Percentiles rank a stretch among this genome's conserved stretches.
Conservation (phyloP, 768 basidiomycete species). For the Omphalotus guepiniiformis region DNA sequence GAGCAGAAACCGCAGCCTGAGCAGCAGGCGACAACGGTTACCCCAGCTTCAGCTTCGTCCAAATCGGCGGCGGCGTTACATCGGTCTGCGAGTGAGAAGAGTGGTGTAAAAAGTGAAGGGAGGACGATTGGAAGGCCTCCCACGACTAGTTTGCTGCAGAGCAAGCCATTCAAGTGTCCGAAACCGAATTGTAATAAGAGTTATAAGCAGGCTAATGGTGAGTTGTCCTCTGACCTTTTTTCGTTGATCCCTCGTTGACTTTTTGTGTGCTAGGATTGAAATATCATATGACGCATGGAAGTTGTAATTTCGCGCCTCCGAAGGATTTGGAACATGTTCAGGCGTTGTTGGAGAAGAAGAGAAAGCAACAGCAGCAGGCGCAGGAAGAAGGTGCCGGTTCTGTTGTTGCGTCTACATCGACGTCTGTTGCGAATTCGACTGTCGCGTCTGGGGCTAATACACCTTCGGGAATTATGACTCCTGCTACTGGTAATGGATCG, state of each 20-base stretch:
- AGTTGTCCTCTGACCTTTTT: background rate
- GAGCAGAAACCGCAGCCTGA: background rate
- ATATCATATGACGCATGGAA: slow-evolving; percentile 91
- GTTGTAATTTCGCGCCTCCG: slow-evolving; percentile 89
- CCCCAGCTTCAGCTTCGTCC: too few species aligned
- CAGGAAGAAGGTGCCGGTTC: slow-evolving; percentile 7
- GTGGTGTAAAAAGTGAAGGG: background rate
- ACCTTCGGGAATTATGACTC: slow-evolving; percentile 5
- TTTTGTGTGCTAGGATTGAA: slow-evolving; percentile 59
- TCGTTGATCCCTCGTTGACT: background rate
- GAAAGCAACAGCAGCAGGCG: slow-evolving; percentile 32
- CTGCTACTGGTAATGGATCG: too few species aligned
- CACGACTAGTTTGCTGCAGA: slow-evolving; percentile 37
- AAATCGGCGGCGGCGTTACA: too few species aligned
- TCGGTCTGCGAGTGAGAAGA: too few species aligned
- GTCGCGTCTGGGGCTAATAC: slow-evolving; percentile 8
- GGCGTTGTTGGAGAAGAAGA: slow-evolving; percentile 59
- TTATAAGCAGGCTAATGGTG: slow-evolving; percentile 89
- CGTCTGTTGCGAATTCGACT: background rate
- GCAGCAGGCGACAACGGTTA: too few species aligned
- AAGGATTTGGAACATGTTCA: slow-evolving; percentile 79
- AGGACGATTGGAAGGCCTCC: slow-evolving; percentile 6
- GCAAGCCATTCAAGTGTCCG: slow-evolving; percentile 90
- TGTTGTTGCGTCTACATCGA: background rate
- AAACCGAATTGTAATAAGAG: slow-evolving; percentile 94